phyloP scores from a whole-genome alignment of 2,329 filamentous ascomycete species.

The Monosporascus sp. region DNA sequence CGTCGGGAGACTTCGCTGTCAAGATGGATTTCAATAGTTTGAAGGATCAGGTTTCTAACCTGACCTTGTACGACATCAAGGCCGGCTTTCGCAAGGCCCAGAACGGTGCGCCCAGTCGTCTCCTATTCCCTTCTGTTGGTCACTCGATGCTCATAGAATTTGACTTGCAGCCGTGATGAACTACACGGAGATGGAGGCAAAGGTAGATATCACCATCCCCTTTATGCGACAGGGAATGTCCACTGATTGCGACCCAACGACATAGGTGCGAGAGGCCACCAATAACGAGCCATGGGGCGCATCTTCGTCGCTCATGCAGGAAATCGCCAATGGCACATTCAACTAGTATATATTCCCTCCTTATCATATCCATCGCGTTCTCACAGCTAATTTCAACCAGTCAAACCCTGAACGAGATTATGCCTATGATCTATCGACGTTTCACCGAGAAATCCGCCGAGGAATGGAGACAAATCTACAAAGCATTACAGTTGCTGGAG shows the following conservation, averaged over 20 bases:
- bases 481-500: constrained; percentile 91
- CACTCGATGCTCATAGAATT: neutral
- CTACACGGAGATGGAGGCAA: constrained; percentile 87
- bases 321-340: constrained; percentile 96
- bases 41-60: constrained; percentile 81
- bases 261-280: constrained; percentile 87
- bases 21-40: constrained; percentile 81
- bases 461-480: constrained; percentile 99
- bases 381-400: constrained; percentile 38
- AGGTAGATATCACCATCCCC: constrained; percentile 34
- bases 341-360: constrained; percentile 69
- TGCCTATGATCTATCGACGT: constrained; percentile 99
- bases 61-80: constrained; percentile 93
- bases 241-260: constrained; percentile 5
- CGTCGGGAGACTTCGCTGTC: constrained; percentile 11
- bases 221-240: constrained; percentile 1
- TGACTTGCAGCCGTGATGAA: constrained; percentile 83
- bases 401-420: constrained; percentile 96
- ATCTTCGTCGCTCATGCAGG: constrained; percentile 82
- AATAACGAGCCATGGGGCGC: constrained; percentile 98
- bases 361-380: neutral
- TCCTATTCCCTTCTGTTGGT: constrained; percentile 19
- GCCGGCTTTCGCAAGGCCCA: constrained; percentile 91
- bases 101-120: constrained; percentile 63
- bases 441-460: constrained; percentile 98